phyloP scores from a whole-genome alignment of 179 eudicot genomes.

The Patellifolia procumbens region DNA sequence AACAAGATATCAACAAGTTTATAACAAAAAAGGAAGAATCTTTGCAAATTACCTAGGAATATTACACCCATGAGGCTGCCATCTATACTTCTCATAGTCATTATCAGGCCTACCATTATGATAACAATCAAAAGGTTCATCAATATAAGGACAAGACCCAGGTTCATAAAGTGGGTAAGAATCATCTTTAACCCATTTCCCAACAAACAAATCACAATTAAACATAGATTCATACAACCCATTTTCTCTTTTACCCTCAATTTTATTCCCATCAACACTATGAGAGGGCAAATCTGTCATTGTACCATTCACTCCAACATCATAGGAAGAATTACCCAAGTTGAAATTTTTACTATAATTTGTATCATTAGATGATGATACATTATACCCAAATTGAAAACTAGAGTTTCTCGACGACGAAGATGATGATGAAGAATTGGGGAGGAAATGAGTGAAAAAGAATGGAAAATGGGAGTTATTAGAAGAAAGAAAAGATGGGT shows the following conservation, averaged over 20 bases:
- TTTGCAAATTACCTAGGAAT: slow-evolving; percentile 53
- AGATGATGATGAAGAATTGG: slow-evolving; percentile 23
- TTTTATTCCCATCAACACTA: background rate
- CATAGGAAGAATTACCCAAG: background rate
- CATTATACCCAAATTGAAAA: slow-evolving; percentile 1
- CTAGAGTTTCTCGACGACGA: background rate
- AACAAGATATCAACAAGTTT: background rate
- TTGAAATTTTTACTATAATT: background rate
- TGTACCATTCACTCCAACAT: background rate
- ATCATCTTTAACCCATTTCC: slow-evolving; percentile 71
- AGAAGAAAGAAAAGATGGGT: slow-evolving; percentile 31
- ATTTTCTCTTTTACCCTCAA: slow-evolving; percentile 11
- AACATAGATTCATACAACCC: slow-evolving; percentile 32
- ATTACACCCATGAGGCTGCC: slow-evolving; percentile 66
- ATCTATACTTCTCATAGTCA: slow-evolving; percentile 56
- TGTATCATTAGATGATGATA: background rate
- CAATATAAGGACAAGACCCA: slow-evolving; percentile 72
- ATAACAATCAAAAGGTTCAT: slow-evolving; percentile 62
- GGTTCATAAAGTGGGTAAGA: slow-evolving; percentile 55
- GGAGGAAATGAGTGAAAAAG: slow-evolving; percentile 35
- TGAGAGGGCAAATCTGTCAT: background rate
- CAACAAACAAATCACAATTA: slow-evolving; percentile 62
- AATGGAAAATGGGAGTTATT: slow-evolving; percentile 32
- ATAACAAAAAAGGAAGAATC: background rate
- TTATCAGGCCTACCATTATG: slow-evolving; percentile 65